Base-by-base conservation (phyloP, 306 rosid species). In the Sphenostylis stenocarpa region DNA sequence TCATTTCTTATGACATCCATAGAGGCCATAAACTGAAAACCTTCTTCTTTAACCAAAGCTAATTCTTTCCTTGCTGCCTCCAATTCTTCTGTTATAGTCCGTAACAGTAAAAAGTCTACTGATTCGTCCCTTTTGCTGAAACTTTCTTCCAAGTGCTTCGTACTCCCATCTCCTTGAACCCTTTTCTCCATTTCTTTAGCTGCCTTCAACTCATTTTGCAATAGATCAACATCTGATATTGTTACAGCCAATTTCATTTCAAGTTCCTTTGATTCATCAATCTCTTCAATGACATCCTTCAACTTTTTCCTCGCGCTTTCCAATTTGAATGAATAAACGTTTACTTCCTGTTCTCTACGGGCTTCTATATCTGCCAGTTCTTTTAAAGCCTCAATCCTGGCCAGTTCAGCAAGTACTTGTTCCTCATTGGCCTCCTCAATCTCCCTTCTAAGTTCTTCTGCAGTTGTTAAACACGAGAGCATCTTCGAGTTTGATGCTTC, bases 1-100 rank as follows among this genome's bases (percentile, higher is more conserved):
- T 95, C 97, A n/a, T 87, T 89, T 63, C 99, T 88, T 74, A 92
- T 83, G 7, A 91, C 82, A 89, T 95, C 99, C 93, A 92, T 89
- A 5, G 99, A 88, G 51, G 83, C 68, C 99, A 88, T 90, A 79
- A 83, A 89, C 83, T 92, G 97, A 77, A 90, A 90, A 3, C 97
- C 87, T 79, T 88, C 99, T 57, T 83, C 92, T 78, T 61, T 88
- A 7, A 85, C 83, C 53, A 73, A 66, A 81, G 88, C 90, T 73
- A 95, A 69, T 49, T 92, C 94, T 68, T 84, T 87, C 87, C 82
- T 85, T 29, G 92, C 94, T 13, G 81, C 85, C 51, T 88, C 86
- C 29, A 90, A 56, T 82, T 90, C 94, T 80, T 89, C 81, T 39
- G 71, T 83, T 48, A 89, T 20, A 3, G 87, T 74, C 24, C 64